Base-by-base conservation (phyloP, 169 alveolate genomes). In the Babesia bovis region DNA sequence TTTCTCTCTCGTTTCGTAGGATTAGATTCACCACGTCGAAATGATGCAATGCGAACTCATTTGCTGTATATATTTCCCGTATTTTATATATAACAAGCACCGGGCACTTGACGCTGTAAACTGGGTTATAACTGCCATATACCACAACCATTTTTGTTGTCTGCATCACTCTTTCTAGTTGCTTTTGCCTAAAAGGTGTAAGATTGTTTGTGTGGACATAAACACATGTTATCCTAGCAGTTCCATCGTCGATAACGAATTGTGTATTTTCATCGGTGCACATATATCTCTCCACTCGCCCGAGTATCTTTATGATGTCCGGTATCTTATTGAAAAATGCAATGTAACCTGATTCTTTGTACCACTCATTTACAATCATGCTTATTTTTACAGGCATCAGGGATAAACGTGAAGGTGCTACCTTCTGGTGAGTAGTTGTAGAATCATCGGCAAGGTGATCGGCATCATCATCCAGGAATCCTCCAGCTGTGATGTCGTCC, bases 41-140 rank as follows among this genome's bases (percentile, higher is more conserved):
- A n/a, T 81, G 78, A 40, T 81, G 88, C 19, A 81, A 65, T 32
- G 67, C 44, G 28, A 44, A 51, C 51, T 81, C 88, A 49, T 81
- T 79, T n/a, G 63, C 59, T 5, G 78, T 28, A 21, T 41, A 36
- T 17, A 81, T 45, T 42, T 71, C 83, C 56, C 70, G 61, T 21
- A 81, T 81, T 33, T 72, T 59, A 66, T 36, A 81, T 17, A 81
- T 81, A 12, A 69, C 55, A n/a, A 81, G n/a, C 5, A 74, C 69
- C 9, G 88, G 88, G 25, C 57, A 44, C 28, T 63, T 52, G 17
- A 49, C 59, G 40, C 84, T 81, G 66, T 81, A 70, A 4, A 81
- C 42, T 17, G 88, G 84, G 23, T 81, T 81, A 40, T 66, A 81
- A 21, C 85, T 72, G 10, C 88, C 88, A 55, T 81, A 81, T 2